Evolutionary conservation across 1,139 yeast species (phyloP).

Genomic region (Kurtzmaniella quercitrusa): DNA sequence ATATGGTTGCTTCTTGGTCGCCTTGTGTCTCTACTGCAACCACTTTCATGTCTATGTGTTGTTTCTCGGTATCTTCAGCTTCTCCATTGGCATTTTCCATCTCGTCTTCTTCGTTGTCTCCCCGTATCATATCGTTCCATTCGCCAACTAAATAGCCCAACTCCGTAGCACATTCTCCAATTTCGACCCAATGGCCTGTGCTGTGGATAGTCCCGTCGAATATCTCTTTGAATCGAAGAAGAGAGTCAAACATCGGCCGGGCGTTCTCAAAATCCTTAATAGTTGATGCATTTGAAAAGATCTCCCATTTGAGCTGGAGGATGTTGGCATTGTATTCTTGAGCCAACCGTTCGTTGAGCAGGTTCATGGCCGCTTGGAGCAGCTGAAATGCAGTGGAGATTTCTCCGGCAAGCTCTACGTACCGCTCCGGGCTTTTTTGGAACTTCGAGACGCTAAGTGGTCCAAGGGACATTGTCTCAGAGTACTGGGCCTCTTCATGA

Average conservation of each 20-base stretch:
- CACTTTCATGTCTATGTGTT: no score
- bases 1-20: no score
- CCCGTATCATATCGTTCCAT: conserved; percentile 5
- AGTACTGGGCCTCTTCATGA: conserved; percentile 4
- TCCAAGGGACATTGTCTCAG: conserved; percentile 1
- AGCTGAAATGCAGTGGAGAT: not conserved
- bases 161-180: conserved; percentile 5
- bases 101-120: not conserved
- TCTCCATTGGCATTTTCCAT: not conserved
- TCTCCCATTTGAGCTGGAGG: conserved; percentile 6
- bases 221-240: conserved; percentile 2
- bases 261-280: conserved; percentile 8
- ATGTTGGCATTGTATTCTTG: conserved; percentile 3
- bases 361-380: not conserved
- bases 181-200: conserved; percentile 4
- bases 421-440: not conserved
- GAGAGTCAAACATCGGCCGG: conserved; percentile 7
- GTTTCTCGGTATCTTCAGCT: no score
- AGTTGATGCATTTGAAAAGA: conserved; percentile 5
- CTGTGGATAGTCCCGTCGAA: conserved; percentile 5
- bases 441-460: conserved; percentile 1
- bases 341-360: conserved; percentile 1
- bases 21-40: not conserved
- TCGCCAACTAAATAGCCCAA: conserved; percentile 5
- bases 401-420: not conserved